Percentiles rank a stretch among this genome's conserved stretches.
Evolutionary conservation across 345 rosid genomes (phyloP).

Genomic region (Rubroshorea leprosula): DNA sequence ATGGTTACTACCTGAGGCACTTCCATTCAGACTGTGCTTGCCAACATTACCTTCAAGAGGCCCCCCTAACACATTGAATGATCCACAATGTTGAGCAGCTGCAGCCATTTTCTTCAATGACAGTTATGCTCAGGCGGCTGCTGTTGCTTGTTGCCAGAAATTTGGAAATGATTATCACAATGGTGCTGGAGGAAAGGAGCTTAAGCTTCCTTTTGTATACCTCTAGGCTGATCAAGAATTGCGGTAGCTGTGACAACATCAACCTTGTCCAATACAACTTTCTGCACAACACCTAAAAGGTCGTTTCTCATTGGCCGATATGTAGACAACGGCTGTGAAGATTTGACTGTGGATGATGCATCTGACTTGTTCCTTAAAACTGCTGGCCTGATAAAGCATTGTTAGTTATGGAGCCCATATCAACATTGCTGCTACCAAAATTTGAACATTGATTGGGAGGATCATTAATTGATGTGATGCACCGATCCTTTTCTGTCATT

Average conservation of each 20-base stretch:
- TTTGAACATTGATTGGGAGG: constrained; percentile 39
- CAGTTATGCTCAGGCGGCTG: constrained; percentile 23
- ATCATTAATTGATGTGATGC: constrained; percentile 22
- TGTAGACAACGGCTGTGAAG: constrained; percentile 24
- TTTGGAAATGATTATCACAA: constrained; percentile 20
- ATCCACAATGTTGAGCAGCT: constrained; percentile 35
- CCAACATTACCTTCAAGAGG: constrained; percentile 32
- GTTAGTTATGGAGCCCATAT: constrained; percentile 45
- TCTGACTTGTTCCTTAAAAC: constrained; percentile 30
- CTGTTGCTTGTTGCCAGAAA: constrained; percentile 17
- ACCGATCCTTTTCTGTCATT: constrained; percentile 21
- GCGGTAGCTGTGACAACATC: constrained; percentile 17
- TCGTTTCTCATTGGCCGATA: constrained; percentile 27
- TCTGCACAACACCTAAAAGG: constrained; percentile 13
- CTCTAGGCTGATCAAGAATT: constrained; percentile 23
- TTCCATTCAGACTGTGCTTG: constrained; percentile 39
- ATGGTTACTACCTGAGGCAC: constrained; percentile 46
- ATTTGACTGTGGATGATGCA: constrained; percentile 29
- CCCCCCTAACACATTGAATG: constrained; percentile 36
- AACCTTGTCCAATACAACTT: constrained; percentile 21
- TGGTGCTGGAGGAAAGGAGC: constrained; percentile 15
- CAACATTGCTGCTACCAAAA: constrained; percentile 41
- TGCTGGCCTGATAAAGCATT: constrained; percentile 23
- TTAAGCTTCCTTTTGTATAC: constrained; percentile 20
- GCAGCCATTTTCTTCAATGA: constrained; percentile 31